Evolutionary conservation across 2,329 filamentous ascomycete genomes (phyloP).

Genomic region (Aspergillus pseudoterreus): DNA sequence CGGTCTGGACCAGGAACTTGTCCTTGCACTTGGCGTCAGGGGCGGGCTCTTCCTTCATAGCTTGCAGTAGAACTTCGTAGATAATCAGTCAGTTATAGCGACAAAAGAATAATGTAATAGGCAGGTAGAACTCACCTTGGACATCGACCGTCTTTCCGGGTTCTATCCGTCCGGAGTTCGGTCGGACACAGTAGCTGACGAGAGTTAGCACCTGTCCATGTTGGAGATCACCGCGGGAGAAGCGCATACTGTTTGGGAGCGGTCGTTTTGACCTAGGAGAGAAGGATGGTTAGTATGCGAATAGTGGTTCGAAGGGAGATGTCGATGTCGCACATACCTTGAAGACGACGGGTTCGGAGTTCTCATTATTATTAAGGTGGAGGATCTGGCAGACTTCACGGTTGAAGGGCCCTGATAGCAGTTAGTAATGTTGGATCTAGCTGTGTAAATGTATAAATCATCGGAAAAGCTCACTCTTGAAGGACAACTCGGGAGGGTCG

Average conservation of each 20-base stretch:
- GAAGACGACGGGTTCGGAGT: slow-evolving; percentile 59
- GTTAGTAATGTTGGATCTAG: slow-evolving; percentile 16
- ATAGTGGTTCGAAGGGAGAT: slow-evolving; percentile 8
- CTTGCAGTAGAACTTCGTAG: slow-evolving; percentile 78
- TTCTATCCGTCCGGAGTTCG: slow-evolving; percentile 94
- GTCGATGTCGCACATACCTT: slow-evolving; percentile 47
- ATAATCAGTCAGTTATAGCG: not conserved
- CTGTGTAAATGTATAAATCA: slow-evolving; percentile 1
- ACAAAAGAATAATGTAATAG: not conserved
- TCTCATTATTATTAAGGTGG: slow-evolving; percentile 59
- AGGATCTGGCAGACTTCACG: slow-evolving; percentile 61
- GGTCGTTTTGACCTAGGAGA: slow-evolving; percentile 86
- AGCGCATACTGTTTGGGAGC: slow-evolving; percentile 89
- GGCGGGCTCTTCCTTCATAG: slow-evolving; percentile 93
- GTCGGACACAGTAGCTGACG: slow-evolving; percentile 88
- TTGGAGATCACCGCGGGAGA: slow-evolving; percentile 7
- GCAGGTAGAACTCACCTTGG: slow-evolving; percentile 59
- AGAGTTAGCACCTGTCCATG: slow-evolving; percentile 15
- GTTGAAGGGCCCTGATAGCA: slow-evolving; percentile 57
- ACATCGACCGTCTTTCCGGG: slow-evolving; percentile 87
- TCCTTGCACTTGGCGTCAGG: slow-evolving; percentile 86
- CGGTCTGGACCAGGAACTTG: slow-evolving; percentile 96
- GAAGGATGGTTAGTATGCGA: slow-evolving; percentile 21
- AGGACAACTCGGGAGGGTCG: slow-evolving; percentile 84
- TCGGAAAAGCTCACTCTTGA: slow-evolving; percentile 63